Evolutionary conservation across 805 yeast species (phyloP).

Genomic region (Spathaspora gorwiae): DNA sequence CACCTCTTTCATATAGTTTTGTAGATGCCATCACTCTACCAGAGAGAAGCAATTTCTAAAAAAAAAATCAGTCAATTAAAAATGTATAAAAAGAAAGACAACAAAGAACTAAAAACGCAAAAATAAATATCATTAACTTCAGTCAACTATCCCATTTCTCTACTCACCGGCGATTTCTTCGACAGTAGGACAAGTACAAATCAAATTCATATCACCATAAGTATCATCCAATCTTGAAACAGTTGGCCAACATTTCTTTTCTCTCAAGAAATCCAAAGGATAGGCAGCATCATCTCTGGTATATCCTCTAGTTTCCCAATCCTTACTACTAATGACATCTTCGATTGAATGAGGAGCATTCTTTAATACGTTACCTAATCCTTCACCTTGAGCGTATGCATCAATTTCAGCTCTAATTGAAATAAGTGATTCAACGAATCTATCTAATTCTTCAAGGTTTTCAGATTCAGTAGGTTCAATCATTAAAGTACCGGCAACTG

Average conservation of each 20-base stretch:
- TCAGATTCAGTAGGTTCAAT: constrained; percentile 98
- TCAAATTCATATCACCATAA: constrained; percentile 85
- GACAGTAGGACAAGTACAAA: constrained; percentile 90
- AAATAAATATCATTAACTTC: too few species aligned
- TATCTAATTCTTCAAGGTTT: constrained; percentile 78
- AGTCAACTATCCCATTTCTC: background rate
- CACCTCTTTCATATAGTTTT: too few species aligned
- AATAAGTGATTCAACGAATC: constrained; percentile 85
- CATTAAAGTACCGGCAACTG: constrained; percentile 96
- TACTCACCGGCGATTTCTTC: constrained; percentile 57
- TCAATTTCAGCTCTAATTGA: constrained; percentile 79
- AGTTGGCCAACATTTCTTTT: constrained; percentile 89
- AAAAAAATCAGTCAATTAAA: too few species aligned
- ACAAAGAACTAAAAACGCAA: too few species aligned
- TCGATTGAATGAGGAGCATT: constrained; percentile 89
- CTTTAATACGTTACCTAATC: constrained; percentile 67
- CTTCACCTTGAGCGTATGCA: constrained; percentile 60
- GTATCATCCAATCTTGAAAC: constrained; percentile 92
- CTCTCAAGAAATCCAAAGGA: constrained; percentile 72
- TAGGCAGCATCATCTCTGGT: constrained; percentile 91
- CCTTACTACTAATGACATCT: constrained; percentile 65
- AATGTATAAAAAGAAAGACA: too few species aligned
- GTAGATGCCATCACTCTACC: too few species aligned
- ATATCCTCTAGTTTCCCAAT: constrained; percentile 85
- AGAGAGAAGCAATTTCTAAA: too few species aligned